Base-by-base conservation (phyloP, 371 early-diverging fungal species). In the Lichtheimia corymbifera region DNA sequence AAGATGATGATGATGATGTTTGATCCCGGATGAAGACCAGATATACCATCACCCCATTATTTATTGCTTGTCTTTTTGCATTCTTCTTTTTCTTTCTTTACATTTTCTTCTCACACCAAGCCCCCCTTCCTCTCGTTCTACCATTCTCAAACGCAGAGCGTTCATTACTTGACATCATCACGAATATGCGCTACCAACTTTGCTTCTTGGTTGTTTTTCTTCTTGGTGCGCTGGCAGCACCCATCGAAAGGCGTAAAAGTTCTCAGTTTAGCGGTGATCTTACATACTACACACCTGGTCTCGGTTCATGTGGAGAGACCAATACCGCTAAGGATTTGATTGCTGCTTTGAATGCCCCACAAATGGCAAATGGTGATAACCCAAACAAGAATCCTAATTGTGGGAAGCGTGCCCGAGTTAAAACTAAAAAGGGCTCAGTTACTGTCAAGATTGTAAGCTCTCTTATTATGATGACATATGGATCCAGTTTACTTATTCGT, bases 281-380 rank as follows among this genome's bases (percentile, higher is more conserved):
- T 50, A 79, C 79, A 0, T 79, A 30, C 17, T 79, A 70, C 40
- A 62, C 59, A n/a, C 52, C 56, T n/a, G 54, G 53, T 6, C 44
- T 70, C 35, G 79, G 79, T 11, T 76, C 76, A 25, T 79, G 79
- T 58, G 79, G 79, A 17, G 30, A 24, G 1, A 42, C 42, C 18
- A 62, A 59, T 24, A 24, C 1, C 0, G 64, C 68, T 18, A 24
- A 4, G 4, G 76, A 79, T n/a, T 6, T 72, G 18, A 65, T 79
- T 53, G 76, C 71, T 30, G 79, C 79, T 4, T 59, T 79, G 70
- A 79, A 79, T 58, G 79, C 72, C 27, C 74, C 74, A 30, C 76
- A 79, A 65, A 79, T 79, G 79, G 71, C 67, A 13, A 22, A 20
- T 15, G 47, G 42, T 18, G 58, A 55, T 14, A 77, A 77, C 57